These are phyloP conservation scores for Botrytis deweyae DNA, from an alignment of 2,329 filamentous ascomycete species.

Conservation along the genomic window DNA sequence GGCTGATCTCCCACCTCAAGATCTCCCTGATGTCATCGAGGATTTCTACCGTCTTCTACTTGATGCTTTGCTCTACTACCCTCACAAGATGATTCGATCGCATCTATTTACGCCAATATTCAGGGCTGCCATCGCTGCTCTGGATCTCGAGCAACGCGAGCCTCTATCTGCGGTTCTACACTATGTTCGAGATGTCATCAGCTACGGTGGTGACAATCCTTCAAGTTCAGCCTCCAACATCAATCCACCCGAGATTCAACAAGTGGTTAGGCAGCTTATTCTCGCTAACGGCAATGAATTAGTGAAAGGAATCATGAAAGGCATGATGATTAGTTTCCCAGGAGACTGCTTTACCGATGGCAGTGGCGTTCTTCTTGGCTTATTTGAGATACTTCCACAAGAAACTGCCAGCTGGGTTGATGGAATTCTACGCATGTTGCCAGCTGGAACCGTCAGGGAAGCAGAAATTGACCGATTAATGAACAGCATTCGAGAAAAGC, in stretches of 20 bases:
- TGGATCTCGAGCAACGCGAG: constrained; percentile 87
- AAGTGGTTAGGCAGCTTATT: constrained; percentile 71
- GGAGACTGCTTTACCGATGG: constrained; percentile 94
- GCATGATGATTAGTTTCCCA: constrained; percentile 99
- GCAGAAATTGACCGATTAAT: constrained; percentile 80
- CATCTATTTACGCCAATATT: constrained; percentile 79
- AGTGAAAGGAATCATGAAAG: constrained; percentile 86
- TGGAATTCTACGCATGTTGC: constrained; percentile 78
- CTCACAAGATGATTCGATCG: constrained; percentile 78
- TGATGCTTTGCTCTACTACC: constrained; percentile 91
- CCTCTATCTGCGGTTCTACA: constrained; percentile 89
- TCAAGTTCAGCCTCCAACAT: constrained; percentile 58
- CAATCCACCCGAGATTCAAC: constrained; percentile 68
- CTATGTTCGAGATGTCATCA: constrained; percentile 87
- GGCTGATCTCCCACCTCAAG: constrained; percentile 68
- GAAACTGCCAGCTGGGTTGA: constrained; percentile 82
- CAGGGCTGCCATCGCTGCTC: constrained; percentile 79
- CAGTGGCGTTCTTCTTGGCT: constrained; percentile 82
- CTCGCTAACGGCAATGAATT: constrained; percentile 70
- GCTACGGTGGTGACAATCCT: constrained; percentile 77
- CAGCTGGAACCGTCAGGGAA: constrained; percentile 74
- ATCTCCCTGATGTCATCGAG: constrained; percentile 62
- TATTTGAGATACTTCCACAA: constrained; percentile 83
- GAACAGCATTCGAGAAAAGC: constrained; percentile 74
- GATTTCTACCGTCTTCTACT: constrained; percentile 89